These are phyloP conservation scores for Pseudohalonectria lignicola DNA, from an alignment of 2,329 filamentous ascomycete genomes.

Conservation along the genomic window DNA sequence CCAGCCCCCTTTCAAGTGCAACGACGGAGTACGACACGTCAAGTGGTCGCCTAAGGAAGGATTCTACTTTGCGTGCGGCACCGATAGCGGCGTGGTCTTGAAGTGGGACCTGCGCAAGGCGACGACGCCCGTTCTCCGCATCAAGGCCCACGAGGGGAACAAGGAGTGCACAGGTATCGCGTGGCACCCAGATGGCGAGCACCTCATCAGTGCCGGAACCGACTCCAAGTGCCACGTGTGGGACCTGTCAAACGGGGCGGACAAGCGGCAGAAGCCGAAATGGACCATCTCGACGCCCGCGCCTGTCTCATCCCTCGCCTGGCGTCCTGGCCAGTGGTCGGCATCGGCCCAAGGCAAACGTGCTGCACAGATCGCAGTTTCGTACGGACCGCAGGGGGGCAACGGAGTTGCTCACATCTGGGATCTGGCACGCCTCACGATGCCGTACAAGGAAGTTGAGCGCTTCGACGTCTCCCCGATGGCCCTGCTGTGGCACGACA, in stretches of 20 bases:
- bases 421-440: slow-evolving; percentile 56
- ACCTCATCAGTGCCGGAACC: slow-evolving; percentile 51
- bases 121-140: slow-evolving; percentile 40
- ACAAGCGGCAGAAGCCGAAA: slow-evolving; percentile 54
- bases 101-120: slow-evolving; percentile 54
- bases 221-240: slow-evolving; percentile 54
- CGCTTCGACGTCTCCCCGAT: slow-evolving; percentile 46
- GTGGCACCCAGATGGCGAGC: slow-evolving; percentile 60
- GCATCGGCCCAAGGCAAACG: slow-evolving; percentile 48
- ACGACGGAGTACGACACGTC: slow-evolving; percentile 52
- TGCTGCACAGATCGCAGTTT: slow-evolving; percentile 50
- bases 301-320: slow-evolving; percentile 46
- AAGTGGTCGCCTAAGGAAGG: slow-evolving; percentile 54
- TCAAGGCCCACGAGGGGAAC: slow-evolving; percentile 43
- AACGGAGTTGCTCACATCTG: slow-evolving; percentile 52
- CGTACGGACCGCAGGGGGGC: slow-evolving; percentile 42
- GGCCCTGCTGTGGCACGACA: slow-evolving; percentile 51
- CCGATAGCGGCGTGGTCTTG: slow-evolving; percentile 48
- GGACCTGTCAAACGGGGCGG: slow-evolving; percentile 49
- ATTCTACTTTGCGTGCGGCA: slow-evolving; percentile 52
- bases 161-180: slow-evolving; percentile 48
- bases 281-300: slow-evolving; percentile 51
- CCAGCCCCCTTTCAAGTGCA: slow-evolving; percentile 28
- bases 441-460: slow-evolving; percentile 57
- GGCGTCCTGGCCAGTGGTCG: slow-evolving; percentile 57